Conservation (phyloP, 768 basidiomycete genomes). For the Lentinula guzmanii region DNA sequence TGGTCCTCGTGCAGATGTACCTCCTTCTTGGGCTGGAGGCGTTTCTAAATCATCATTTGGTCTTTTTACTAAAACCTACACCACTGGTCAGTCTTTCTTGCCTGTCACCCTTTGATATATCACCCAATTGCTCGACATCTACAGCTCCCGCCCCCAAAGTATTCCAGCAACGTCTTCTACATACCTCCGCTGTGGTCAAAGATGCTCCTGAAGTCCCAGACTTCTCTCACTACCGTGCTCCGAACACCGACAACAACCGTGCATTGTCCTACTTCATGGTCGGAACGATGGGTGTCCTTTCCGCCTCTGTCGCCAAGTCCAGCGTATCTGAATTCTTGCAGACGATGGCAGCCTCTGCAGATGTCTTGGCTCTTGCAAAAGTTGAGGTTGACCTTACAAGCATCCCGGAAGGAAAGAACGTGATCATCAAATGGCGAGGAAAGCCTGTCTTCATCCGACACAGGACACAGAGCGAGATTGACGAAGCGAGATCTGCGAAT, state of each 20-base stretch:
- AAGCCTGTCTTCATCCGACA: slow-evolving; percentile 99
- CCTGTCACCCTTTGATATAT: background rate
- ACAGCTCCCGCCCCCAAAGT: slow-evolving; percentile 48
- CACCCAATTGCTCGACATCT: background rate
- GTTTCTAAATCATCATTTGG: slow-evolving; percentile 44
- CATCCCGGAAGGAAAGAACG: slow-evolving; percentile 98
- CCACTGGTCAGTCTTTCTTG: slow-evolving; percentile 42
- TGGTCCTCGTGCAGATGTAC: slow-evolving; percentile 54
- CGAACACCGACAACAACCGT: slow-evolving; percentile 61
- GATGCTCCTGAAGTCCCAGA: slow-evolving; percentile 85
- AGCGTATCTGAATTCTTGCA: slow-evolving; percentile 90
- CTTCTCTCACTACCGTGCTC: slow-evolving; percentile 74
- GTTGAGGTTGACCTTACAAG: slow-evolving; percentile 86
- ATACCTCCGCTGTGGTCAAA: slow-evolving; percentile 64
- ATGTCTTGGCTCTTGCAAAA: slow-evolving; percentile 96
- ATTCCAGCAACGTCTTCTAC: slow-evolving; percentile 67
- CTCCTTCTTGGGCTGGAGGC: slow-evolving; percentile 60
- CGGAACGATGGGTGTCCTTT: slow-evolving; percentile 86
- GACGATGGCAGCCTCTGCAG: slow-evolving; percentile 96
- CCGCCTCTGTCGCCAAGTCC: slow-evolving; percentile 92
- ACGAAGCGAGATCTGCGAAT: slow-evolving; percentile 81
- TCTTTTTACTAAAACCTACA: slow-evolving; percentile 58
- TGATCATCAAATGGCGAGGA: slow-evolving; percentile 98
- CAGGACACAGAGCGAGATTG: slow-evolving; percentile 85
- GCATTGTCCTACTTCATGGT: slow-evolving; percentile 87